phyloP scores from a whole-genome alignment of 345 rosid genomes.

The Limnanthes douglasii region DNA sequence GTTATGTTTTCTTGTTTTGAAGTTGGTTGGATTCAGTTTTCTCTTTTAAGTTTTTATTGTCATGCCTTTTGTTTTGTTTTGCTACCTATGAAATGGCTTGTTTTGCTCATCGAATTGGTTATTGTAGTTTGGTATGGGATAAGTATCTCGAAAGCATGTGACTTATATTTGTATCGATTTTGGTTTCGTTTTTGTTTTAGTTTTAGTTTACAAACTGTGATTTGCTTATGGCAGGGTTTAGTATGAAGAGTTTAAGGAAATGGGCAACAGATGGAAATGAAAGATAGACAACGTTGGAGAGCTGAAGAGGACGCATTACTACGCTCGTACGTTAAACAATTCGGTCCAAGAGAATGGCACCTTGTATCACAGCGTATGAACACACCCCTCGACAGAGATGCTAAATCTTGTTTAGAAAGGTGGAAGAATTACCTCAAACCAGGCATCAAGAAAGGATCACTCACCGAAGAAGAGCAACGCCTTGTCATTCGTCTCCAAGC shows the following conservation, averaged over 20 bases:
- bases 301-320: constrained; percentile 90
- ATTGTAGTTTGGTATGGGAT: too few species aligned
- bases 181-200: too few species aligned
- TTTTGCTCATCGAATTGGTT: too few species aligned
- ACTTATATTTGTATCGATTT: too few species aligned
- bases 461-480: constrained; percentile 80
- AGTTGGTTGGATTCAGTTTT: too few species aligned
- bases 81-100: too few species aligned
- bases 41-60: too few species aligned
- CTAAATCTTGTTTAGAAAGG: constrained; percentile 90
- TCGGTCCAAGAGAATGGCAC: constrained; percentile 95
- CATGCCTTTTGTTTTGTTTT: too few species aligned
- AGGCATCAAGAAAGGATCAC: constrained; percentile 93
- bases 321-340: constrained; percentile 79
- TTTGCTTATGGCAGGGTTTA: too few species aligned
- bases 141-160: too few species aligned
- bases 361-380: constrained; percentile 90
- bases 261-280: constrained; percentile 85
- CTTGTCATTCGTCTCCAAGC: constrained; percentile 87
- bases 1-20: too few species aligned
- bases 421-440: constrained; percentile 99
- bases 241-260: constrained; percentile 35
- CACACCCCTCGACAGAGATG: constrained; percentile 70
- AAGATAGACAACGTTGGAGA: constrained; percentile 99
- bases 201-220: too few species aligned